Evolutionary conservation across 2,329 filamentous ascomycete genomes (phyloP), one percentile per base, ranked within the genome.

Genomic region (Westerdykella aurantiaca): DNA sequence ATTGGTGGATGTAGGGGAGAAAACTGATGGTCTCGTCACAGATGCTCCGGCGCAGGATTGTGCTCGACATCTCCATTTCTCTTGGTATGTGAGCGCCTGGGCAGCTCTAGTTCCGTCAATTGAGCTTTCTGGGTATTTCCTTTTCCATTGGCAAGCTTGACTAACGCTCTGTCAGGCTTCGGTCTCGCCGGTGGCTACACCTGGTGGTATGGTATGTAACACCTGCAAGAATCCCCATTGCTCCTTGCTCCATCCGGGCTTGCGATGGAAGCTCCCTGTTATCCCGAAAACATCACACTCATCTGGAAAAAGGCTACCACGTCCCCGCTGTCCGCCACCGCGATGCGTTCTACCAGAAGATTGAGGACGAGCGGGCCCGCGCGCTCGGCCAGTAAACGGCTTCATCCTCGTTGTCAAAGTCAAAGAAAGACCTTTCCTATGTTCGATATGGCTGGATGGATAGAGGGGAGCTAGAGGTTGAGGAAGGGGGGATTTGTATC

Each of bases 1-100:
- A 71, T 64, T 65, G 61, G 34, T 22, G 37, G 43, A 46, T 40
- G 33, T 34, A 31, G 46, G 42, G 46, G 45, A 42, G 39, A 41
- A 46, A 37, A 48, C 60, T 66, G 60, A 66, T 52, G 46, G 55
- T 47, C 48, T 51, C 44, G 40, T 31, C 49, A 46, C 60, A 83
- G 80, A 83, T 82, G 77, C 78, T 85, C 71, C 78, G 79, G 67
- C 75, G 78, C 66, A 74, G 74, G 63, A 72, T 85, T 47, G 80
- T 85, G 57, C 73, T 85, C 57, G 81, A 85, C 69, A 71, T 85
- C 59, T 80, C 78, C 60, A 79, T 82, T 63, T 78, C 80, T 53
- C 70, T 81, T 61, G 82, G 81, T 82, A 73, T 68, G 80, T 74
- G 43, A 4, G 11, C 16, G 25, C 11, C 37, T 13, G 21, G 10